Conservation (phyloP, 768 basidiomycete species). For the Hypsizygus marmoreus region DNA sequence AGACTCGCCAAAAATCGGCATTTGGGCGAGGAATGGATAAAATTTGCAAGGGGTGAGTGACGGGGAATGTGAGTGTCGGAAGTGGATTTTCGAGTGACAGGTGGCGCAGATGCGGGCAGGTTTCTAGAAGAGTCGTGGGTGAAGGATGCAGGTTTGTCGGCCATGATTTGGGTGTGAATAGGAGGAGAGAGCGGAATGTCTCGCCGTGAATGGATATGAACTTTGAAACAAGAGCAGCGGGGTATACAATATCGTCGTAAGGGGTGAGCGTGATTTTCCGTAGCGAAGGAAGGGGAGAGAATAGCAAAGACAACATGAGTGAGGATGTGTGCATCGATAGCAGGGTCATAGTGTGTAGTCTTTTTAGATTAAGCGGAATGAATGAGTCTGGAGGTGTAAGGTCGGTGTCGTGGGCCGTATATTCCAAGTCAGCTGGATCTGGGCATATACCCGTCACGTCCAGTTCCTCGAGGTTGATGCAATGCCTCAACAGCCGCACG, state of each 20-base stretch:
- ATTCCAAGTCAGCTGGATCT: conserved; percentile 52
- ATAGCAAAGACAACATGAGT: conserved; percentile 59
- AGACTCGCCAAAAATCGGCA: conserved; percentile 52
- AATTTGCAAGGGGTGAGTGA: conserved; percentile 52
- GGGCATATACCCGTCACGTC: conserved; percentile 63
- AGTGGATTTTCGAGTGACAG: conserved; percentile 74
- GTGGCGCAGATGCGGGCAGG: conserved; percentile 60
- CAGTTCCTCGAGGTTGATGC: conserved; percentile 60
- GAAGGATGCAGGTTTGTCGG: conserved; percentile 60
- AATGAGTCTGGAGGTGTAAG: conserved; percentile 33
- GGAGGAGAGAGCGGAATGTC: conserved; percentile 57
- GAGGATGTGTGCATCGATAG: conserved; percentile 70
- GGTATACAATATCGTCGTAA: conserved; percentile 66
- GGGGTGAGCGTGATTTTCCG: conserved; percentile 70
- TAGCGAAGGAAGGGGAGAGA: conserved; percentile 62
- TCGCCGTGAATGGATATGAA: conserved; percentile 64
- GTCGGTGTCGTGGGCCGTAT: conserved; percentile 24
- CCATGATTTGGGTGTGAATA: conserved; percentile 73
- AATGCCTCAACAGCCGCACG: conserved; percentile 55
- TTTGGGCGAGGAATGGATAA: conserved; percentile 79
- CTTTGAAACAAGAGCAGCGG: conserved; percentile 54
- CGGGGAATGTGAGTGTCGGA: conserved; percentile 44
- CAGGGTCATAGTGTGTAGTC: conserved; percentile 59
- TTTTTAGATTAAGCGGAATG: conserved; percentile 52
- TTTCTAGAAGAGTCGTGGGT: conserved; percentile 46